Conservation (phyloP, 1,284 basidiomycete species). For the Moesziomyces globuligerus region DNA sequence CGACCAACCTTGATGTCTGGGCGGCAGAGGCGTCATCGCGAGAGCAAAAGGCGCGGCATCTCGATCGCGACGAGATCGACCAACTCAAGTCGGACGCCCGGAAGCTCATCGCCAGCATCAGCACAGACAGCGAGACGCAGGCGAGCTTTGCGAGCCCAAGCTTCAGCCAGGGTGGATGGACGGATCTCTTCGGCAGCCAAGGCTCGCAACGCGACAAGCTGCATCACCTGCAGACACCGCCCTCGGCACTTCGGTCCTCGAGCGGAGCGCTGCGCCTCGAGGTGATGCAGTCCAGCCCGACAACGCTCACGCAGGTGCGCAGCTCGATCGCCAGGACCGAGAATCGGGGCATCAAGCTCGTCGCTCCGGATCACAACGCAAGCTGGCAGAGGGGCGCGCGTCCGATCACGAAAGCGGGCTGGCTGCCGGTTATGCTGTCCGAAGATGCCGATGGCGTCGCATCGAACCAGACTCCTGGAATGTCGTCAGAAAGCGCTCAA, state of each 20-base stretch:
- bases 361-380: constrained; percentile 15
- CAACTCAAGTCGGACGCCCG: constrained; percentile 36
- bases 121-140: constrained; percentile 18
- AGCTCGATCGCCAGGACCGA: constrained; percentile 24
- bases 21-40: constrained; percentile 28
- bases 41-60: constrained; percentile 21
- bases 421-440: constrained; percentile 18
- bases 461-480: not conserved
- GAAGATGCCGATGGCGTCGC: constrained; percentile 12
- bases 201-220: constrained; percentile 31
- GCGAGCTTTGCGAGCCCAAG: constrained; percentile 23
- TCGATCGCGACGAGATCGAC: constrained; percentile 42
- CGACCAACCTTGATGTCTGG: constrained; percentile 24
- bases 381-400: constrained; percentile 27
- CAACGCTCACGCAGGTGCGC: constrained; percentile 17
- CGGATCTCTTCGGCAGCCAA: constrained; percentile 36
- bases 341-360: constrained; percentile 23
- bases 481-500: not conserved
- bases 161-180: constrained; percentile 14
- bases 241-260: constrained; percentile 20
- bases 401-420: constrained; percentile 21
- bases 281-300: constrained; percentile 12
- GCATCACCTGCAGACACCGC: constrained; percentile 24
- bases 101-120: constrained; percentile 27
- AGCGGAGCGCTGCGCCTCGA: constrained; percentile 20